These are phyloP conservation scores for Graphiopsis chlorocephala DNA, from an alignment of 2,329 filamentous ascomycete genomes.

Conservation along the genomic window DNA sequence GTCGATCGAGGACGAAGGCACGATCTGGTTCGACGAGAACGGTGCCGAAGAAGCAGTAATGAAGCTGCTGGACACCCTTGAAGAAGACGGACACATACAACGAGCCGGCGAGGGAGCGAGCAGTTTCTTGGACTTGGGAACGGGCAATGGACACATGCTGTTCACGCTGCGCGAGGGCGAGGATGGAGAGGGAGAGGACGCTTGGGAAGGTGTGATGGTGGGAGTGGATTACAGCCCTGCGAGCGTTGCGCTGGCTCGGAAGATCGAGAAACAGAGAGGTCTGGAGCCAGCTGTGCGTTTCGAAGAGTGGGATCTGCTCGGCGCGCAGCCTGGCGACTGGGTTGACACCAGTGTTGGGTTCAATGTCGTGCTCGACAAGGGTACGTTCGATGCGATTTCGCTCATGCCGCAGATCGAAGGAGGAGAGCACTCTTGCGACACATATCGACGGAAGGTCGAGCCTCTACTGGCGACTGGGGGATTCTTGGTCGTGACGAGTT, in stretches of 20 bases:
- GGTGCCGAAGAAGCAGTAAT: constrained; percentile 81
- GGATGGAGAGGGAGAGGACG: constrained; percentile 29
- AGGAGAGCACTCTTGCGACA: constrained; percentile 56
- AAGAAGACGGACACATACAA: constrained; percentile 46
- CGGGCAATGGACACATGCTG: constrained; percentile 90
- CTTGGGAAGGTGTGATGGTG: constrained; percentile 68
- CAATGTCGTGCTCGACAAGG: constrained; percentile 95
- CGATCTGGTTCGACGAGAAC: constrained; percentile 94
- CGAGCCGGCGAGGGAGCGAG: constrained; percentile 39
- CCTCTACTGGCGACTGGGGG: constrained; percentile 68
- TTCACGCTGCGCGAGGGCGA: constrained; percentile 69
- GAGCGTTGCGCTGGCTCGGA: constrained; percentile 70
- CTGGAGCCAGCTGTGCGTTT: constrained; percentile 43
- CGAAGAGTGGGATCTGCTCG: constrained; percentile 52
- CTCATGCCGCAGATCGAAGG: constrained; percentile 43
- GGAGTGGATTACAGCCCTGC: constrained; percentile 83
- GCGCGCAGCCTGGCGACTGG: constrained; percentile 51
- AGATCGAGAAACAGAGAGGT: constrained; percentile 47
- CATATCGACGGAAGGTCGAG: constrained; percentile 68
- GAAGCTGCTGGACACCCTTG: constrained; percentile 56
- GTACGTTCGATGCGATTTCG: constrained; percentile 93
- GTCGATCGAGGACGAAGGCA: constrained; percentile 77
- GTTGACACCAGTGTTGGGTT: constrained; percentile 59
- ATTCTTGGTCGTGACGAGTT: constrained; percentile 83
- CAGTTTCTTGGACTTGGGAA: constrained; percentile 81